phyloP scores from a whole-genome alignment of 192 early-diverging fungal species.

The Geranomyces variabilis region DNA sequence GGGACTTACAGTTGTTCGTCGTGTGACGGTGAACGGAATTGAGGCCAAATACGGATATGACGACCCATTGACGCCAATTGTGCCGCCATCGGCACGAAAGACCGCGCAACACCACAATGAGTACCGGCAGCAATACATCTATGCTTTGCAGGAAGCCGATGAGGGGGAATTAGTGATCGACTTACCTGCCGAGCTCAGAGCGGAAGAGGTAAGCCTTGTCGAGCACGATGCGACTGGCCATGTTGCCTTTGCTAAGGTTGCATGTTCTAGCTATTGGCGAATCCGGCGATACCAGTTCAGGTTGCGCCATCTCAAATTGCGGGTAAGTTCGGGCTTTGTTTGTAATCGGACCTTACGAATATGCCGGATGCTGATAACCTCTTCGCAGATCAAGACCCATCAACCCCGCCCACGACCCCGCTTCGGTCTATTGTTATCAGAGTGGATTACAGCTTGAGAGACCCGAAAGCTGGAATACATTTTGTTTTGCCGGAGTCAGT shows the following conservation, averaged over 20 bases:
- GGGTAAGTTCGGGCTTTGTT: too few relatives aligned
- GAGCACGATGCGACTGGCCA: not conserved
- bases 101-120: constrained; percentile 33
- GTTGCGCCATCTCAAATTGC: too few relatives aligned
- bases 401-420: too few relatives aligned
- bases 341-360: too few relatives aligned
- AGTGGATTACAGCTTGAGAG: constrained; percentile 35
- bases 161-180: constrained; percentile 47
- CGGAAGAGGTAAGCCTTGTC: not conserved
- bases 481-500: constrained; percentile 42
- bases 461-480: constrained; percentile 37
- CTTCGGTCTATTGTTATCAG: constrained; percentile 18
- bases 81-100: constrained; percentile 18
- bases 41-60: constrained; percentile 26
- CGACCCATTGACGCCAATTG: constrained; percentile 25
- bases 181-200: constrained; percentile 22
- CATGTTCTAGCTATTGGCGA: too few relatives aligned
- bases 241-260: not conserved
- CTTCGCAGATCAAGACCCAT: too few relatives aligned
- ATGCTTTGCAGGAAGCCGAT: constrained; percentile 39
- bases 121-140: constrained; percentile 31
- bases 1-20: constrained; percentile 6
- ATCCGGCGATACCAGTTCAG: too few relatives aligned
- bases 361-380: too few relatives aligned
- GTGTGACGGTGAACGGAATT: constrained; percentile 31